Conservation (phyloP, 2,329 filamentous ascomycete genomes). For the Apiospora saccharicola region DNA sequence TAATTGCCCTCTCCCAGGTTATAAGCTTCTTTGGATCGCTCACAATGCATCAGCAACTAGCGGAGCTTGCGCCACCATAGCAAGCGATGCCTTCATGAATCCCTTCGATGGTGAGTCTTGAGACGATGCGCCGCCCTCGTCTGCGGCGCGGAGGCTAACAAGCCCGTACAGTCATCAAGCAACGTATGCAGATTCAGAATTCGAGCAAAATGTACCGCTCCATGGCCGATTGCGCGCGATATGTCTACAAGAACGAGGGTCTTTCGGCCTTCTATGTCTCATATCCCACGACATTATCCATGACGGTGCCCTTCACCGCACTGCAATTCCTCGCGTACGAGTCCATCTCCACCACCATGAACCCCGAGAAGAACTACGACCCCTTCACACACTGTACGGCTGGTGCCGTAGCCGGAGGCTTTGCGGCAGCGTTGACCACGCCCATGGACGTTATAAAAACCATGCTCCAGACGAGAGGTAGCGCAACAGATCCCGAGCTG, state of each 20-base stretch:
- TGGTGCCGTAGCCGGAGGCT: slow-evolving; percentile 89
- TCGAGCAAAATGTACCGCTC: slow-evolving; percentile 88
- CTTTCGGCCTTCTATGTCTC: slow-evolving; percentile 95
- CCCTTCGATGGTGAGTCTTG: slow-evolving; percentile 86
- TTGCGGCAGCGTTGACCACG: slow-evolving; percentile 92
- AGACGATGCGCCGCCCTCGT: not conserved
- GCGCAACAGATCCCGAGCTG: slow-evolving; percentile 80
- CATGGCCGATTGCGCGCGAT: slow-evolving; percentile 84
- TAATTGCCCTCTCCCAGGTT: slow-evolving; percentile 11
- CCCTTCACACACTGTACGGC: slow-evolving; percentile 93
- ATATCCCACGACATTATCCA: slow-evolving; percentile 95
- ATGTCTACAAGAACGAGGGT: slow-evolving; percentile 88
- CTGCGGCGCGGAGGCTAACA: slow-evolving; percentile 17
- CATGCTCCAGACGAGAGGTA: slow-evolving; percentile 90
- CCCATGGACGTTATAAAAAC: slow-evolving; percentile 99
- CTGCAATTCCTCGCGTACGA: slow-evolving; percentile 98
- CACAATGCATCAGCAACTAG: slow-evolving; percentile 71
- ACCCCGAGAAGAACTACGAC: slow-evolving; percentile 85
- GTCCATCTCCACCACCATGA: slow-evolving; percentile 92
- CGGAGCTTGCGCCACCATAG: slow-evolving; percentile 93
- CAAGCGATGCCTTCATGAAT: slow-evolving; percentile 98
- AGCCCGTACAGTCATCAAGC: slow-evolving; percentile 82
- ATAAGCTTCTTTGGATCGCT: not conserved
- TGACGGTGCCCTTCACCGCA: slow-evolving; percentile 98
- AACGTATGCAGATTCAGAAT: slow-evolving; percentile 98